A percentile compares a stretch with the other conserved stretches of the same genome.
phyloP scores from a whole-genome alignment of 805 yeast genomes.

The Tetrapisispora phaffii region DNA sequence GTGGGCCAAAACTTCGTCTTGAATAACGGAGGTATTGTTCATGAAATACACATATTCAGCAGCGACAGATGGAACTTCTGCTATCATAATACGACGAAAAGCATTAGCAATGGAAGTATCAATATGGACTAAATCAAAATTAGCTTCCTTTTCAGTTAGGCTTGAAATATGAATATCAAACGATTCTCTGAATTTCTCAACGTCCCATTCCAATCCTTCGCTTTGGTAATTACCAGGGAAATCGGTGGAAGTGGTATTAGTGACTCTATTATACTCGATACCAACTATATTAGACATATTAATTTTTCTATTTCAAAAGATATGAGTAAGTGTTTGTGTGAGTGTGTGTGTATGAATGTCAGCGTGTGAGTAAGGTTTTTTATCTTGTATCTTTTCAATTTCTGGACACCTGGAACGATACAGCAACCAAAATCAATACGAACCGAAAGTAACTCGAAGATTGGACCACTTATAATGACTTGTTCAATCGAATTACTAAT shows the following conservation, averaged over 20 bases:
- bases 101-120: constrained; percentile 95
- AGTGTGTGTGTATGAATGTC: too few relatives aligned
- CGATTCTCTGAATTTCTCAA: constrained; percentile 62
- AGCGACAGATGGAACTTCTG: constrained; percentile 94
- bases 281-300: constrained; percentile 54
- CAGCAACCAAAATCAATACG: neutral
- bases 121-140: constrained; percentile 75
- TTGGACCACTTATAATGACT: too few relatives aligned
- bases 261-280: constrained; percentile 82
- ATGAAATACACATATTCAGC: constrained; percentile 84
- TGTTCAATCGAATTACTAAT: neutral
- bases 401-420: too few relatives aligned
- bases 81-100: constrained; percentile 90
- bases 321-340: too few relatives aligned
- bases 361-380: too few relatives aligned
- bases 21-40: constrained; percentile 93
- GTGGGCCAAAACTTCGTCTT: constrained; percentile 93
- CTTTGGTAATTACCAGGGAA: constrained; percentile 73
- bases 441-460: too few relatives aligned
- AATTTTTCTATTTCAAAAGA: neutral
- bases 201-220: constrained; percentile 68
- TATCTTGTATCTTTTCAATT: too few relatives aligned
- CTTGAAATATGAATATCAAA: constrained; percentile 61
- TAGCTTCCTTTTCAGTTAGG: constrained; percentile 59
- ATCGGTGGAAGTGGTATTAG: constrained; percentile 80